Evolutionary conservation across 768 basidiomycete species (phyloP).

Genomic region (Amyloporia xantha): DNA sequence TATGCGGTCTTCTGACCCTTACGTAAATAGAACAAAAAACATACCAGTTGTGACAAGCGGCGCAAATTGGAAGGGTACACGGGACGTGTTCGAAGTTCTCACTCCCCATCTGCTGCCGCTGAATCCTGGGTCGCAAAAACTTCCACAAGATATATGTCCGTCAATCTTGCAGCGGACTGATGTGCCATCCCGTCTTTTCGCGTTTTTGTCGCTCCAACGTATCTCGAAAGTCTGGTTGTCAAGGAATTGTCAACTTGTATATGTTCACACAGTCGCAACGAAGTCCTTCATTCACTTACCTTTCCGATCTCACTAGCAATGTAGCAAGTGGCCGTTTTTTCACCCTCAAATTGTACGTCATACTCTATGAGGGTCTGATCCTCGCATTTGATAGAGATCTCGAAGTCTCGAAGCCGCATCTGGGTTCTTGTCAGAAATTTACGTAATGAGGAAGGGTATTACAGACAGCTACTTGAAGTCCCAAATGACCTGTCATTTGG

Average conservation of each 20-base stretch:
- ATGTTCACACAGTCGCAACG: neutral
- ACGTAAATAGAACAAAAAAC: neutral
- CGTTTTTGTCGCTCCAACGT: constrained; percentile 11
- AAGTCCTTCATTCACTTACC: neutral
- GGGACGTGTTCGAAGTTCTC: neutral
- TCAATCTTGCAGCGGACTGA: neutral
- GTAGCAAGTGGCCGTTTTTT: neutral
- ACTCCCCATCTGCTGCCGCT: constrained; percentile 2
- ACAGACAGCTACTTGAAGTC: too few relatives aligned
- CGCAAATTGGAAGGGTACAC: constrained; percentile 7
- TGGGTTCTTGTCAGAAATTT: neutral
- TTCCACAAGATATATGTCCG: constrained; percentile 8
- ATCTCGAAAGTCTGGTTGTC: constrained; percentile 11
- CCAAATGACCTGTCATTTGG: too few relatives aligned
- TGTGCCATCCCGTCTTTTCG: neutral
- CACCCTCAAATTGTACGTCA: neutral
- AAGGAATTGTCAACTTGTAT: neutral
- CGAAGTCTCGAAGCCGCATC: neutral
- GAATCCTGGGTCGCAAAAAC: neutral
- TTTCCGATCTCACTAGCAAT: neutral
- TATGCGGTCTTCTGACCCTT: neutral
- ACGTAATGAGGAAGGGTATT: neutral
- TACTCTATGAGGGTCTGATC: neutral
- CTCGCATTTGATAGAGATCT: neutral
- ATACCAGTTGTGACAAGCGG: constrained; percentile 7